These are phyloP conservation scores for Kluyveromyces sp. DNA, from an alignment of 1,139 yeast species.

Conservation along the genomic window DNA sequence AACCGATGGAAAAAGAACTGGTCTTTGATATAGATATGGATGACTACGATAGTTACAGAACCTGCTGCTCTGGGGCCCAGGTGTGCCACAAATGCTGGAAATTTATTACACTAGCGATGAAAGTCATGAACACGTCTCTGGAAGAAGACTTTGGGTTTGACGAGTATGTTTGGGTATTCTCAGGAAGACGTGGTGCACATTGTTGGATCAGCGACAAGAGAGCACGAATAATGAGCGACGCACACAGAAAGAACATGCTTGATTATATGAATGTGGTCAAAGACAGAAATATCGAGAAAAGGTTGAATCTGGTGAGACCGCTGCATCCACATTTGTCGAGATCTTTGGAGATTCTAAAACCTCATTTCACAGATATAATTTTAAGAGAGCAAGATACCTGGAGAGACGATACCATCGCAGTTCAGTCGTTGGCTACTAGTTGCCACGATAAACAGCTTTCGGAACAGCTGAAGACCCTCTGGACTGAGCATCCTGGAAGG, in stretches of 20 bases:
- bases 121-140: slow-evolving; percentile 63
- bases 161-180: slow-evolving; percentile 87
- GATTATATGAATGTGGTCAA: slow-evolving; percentile 77
- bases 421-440: slow-evolving; percentile 51
- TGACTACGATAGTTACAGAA: slow-evolving; percentile 88
- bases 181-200: slow-evolving; percentile 99
- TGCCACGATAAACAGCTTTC: slow-evolving; percentile 55
- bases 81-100: slow-evolving; percentile 93
- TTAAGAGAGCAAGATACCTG: slow-evolving; percentile 86
- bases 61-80: slow-evolving; percentile 82
- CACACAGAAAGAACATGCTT: slow-evolving; percentile 66
- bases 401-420: slow-evolving; percentile 40
- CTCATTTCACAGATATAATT: slow-evolving; percentile 57
- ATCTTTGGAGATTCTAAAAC: slow-evolving; percentile 60
- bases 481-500: slow-evolving; percentile 42
- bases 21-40: slow-evolving; percentile 97
- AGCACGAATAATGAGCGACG: slow-evolving; percentile 70
- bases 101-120: slow-evolving; percentile 81
- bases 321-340: slow-evolving; percentile 83
- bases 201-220: slow-evolving; percentile 93
- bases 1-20: slow-evolving; percentile 76
- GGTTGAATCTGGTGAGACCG: slow-evolving; percentile 61
- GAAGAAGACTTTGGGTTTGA: slow-evolving; percentile 85
- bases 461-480: slow-evolving; percentile 48
- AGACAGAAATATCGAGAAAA: slow-evolving; percentile 39